Evolutionary conservation across 2,329 filamentous ascomycete species (phyloP), one percentile per base, ranked within the genome.

Genomic region (Ceratocystis smalleyi): DNA sequence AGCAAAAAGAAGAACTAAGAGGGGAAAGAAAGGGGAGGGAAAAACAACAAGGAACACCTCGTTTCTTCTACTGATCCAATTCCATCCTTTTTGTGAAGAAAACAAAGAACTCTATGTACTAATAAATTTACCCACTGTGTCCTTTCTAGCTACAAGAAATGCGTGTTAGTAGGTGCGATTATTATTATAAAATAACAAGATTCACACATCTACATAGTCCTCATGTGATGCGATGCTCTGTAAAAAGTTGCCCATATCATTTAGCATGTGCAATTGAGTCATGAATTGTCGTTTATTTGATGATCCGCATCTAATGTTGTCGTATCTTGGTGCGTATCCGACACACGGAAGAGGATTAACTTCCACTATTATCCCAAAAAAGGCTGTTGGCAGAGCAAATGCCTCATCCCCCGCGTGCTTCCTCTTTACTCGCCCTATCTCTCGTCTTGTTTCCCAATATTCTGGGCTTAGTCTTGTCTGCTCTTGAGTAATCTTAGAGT

Each of bases 401-500:
- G 17, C 40, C 30, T 59, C 51, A 59, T 17, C 17, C 35, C 51
- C 32, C 62, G 22, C 32, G 32, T 43, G 32, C 43, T 40, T 61
- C 27, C 62, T 45, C 40, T 54, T 43, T 47, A 19, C 43, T 55
- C 27, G 5, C 47, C 32, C 24, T 40, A 4, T 24, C 22, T 45
- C 43, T 30, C 35, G 43, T 49, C 45, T 12, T 30, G 15, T 7
- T 17, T 22, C 51, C 32, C 19, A 12, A 24, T 15, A 40, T 12
- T 22, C 17, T 47, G 65, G 63, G 43, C 71, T 74, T 89, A 91
- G 75, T 97, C 92, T 79, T 97, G 92, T 80, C 91, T 85, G 74
- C 91, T 91, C 85, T 97, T 97, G 76, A 99, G 81, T 85, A 99
- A 84, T 75, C 94, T 83, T 87, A 97, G 96, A 72, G 94, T 97